These are phyloP conservation scores for Talaromyces ruber DNA, from an alignment of 495 filamentous ascomycete genomes.

Conservation along the genomic window DNA sequence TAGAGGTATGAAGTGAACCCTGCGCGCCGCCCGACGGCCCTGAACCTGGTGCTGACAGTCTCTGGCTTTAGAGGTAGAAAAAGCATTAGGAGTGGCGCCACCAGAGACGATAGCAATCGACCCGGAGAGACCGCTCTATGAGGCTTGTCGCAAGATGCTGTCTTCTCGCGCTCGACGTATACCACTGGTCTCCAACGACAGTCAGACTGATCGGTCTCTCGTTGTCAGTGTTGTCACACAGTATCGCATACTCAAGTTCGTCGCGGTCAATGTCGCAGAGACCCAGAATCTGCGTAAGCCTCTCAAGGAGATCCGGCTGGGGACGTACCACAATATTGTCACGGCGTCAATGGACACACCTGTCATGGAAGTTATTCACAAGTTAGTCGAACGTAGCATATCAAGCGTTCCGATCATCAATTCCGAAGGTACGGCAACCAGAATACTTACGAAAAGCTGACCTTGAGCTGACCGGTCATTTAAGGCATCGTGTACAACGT, in stretches of 20 bases:
- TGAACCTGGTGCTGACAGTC: not conserved
- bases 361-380: slow-evolving; percentile 93
- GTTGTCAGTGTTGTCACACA: slow-evolving; percentile 96
- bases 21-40: not conserved
- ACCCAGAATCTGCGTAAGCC: slow-evolving; percentile 86
- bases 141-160: slow-evolving; percentile 91
- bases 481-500: slow-evolving; percentile 79
- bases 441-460: not conserved
- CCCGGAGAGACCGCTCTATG: slow-evolving; percentile 81
- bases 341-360: slow-evolving; percentile 87
- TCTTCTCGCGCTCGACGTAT: slow-evolving; percentile 88
- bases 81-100: slow-evolving; percentile 79
- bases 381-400: slow-evolving; percentile 86
- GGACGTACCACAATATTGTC: slow-evolving; percentile 70
- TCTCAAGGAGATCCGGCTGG: slow-evolving; percentile 74
- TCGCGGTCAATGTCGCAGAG: slow-evolving; percentile 91
- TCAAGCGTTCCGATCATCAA: slow-evolving; percentile 93
- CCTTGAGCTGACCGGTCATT: not conserved
- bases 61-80: slow-evolving; percentile 69
- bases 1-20: slow-evolving; percentile 49
- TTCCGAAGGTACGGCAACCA: slow-evolving; percentile 48
- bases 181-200: slow-evolving; percentile 87
- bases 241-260: slow-evolving; percentile 96
- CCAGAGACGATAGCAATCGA: slow-evolving; percentile 95
- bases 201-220: slow-evolving; percentile 86